Evolutionary conservation across 106 monocot species (phyloP).

Genomic region (Alisma plantagoaquatica): DNA sequence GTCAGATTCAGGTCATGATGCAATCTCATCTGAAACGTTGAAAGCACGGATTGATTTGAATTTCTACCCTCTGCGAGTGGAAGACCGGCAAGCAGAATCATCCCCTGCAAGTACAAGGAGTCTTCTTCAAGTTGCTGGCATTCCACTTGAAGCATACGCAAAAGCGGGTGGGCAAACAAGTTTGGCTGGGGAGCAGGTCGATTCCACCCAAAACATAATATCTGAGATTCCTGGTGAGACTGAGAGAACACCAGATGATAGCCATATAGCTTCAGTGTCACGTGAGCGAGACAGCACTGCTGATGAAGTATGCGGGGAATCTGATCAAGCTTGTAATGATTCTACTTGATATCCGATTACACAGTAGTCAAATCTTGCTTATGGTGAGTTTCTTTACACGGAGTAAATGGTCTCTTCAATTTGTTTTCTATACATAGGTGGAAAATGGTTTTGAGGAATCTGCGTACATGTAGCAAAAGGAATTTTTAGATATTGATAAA

Average conservation of each 20-base stretch:
- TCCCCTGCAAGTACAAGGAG: constrained; percentile 46
- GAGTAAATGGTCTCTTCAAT: no score
- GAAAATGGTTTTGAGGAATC: no score
- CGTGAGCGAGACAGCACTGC: constrained; percentile 25
- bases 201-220: constrained; percentile 25
- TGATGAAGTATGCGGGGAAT: constrained; percentile 20
- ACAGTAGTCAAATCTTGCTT: no score
- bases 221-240: constrained; percentile 21
- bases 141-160: constrained; percentile 60
- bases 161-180: constrained; percentile 58
- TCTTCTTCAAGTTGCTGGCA: constrained; percentile 56
- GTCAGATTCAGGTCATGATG: not conserved
- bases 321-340: constrained; percentile 17
- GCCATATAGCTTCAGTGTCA: constrained; percentile 5
- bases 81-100: constrained; percentile 6
- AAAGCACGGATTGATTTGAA: constrained; percentile 66
- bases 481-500: no score
- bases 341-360: constrained; percentile 7
- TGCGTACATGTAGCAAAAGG: no score
- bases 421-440: no score
- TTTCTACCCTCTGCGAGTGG: constrained; percentile 31
- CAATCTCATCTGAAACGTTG: not conserved
- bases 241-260: constrained; percentile 20
- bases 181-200: constrained; percentile 35
- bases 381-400: no score